phyloP scores from a whole-genome alignment of 345 rosid genomes.

The Gossypium herbaceum region DNA sequence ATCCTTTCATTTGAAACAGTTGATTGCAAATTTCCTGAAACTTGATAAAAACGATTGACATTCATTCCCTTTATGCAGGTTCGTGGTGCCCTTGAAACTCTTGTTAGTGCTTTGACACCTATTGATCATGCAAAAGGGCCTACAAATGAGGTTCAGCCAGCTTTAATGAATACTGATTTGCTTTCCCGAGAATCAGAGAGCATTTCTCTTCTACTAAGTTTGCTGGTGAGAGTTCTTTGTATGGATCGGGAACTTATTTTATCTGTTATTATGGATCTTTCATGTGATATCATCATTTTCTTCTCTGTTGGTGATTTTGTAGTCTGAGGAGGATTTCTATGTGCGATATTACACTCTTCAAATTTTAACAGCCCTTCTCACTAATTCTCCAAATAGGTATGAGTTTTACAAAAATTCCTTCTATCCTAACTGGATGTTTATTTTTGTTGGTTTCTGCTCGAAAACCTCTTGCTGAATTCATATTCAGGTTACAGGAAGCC shows the following conservation, averaged over 20 bases:
- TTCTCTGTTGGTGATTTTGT: conserved; percentile 23
- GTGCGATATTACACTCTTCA: conserved; percentile 94
- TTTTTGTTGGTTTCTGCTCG: conserved; percentile 21
- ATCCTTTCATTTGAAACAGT: not conserved
- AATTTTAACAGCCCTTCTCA: conserved; percentile 88
- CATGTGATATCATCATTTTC: not conserved
- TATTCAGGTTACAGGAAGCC: conserved; percentile 97
- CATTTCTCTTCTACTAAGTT: conserved; percentile 84
- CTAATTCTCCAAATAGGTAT: conserved; percentile 88
- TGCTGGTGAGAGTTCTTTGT: conserved; percentile 60
- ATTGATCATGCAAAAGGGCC: conserved; percentile 72
- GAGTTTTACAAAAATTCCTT: conserved; percentile 15
- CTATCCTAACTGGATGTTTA: conserved; percentile 4
- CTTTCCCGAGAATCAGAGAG: conserved; percentile 90
- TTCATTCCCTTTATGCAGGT: conserved; percentile 41
- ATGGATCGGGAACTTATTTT: not conserved
- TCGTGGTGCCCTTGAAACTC: conserved; percentile 92
- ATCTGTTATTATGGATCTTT: not conserved
- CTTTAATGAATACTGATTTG: conserved; percentile 93
- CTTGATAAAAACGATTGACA: not conserved
- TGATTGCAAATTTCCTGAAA: not conserved
- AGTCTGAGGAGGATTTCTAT: conserved; percentile 97
- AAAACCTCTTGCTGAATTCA: conserved; percentile 38
- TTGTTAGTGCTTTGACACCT: conserved; percentile 85
- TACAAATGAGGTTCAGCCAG: conserved; percentile 76